Percentiles rank a stretch among this genome's conserved stretches.
phyloP scores from a whole-genome alignment of 1,284 basidiomycete genomes.

The Sporisorium sorghi region DNA sequence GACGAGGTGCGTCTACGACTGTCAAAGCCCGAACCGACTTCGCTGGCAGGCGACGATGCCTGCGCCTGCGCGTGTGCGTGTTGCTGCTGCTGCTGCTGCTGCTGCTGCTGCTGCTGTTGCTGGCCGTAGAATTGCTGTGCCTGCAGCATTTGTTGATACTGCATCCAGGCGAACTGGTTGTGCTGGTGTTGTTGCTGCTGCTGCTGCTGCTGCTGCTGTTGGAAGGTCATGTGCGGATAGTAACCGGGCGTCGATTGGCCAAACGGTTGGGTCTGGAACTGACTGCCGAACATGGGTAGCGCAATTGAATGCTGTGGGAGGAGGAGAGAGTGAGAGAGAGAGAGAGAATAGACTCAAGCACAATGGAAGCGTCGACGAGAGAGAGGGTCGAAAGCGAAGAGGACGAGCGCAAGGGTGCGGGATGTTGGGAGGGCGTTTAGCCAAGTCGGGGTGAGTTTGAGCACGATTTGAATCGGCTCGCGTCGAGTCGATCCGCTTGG shows the following conservation, averaged over 20 bases:
- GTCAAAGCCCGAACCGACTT: constrained; percentile 28
- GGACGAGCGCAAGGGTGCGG: neutral
- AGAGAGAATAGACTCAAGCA: neutral
- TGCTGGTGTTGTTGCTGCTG: constrained; percentile 41
- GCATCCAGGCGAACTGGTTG: constrained; percentile 58
- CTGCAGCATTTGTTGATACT: constrained; percentile 63
- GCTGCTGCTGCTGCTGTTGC: constrained; percentile 43
- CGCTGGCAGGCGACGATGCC: constrained; percentile 26
- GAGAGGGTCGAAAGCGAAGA: neutral
- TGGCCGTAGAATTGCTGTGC: constrained; percentile 50
- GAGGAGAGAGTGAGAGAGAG: neutral
- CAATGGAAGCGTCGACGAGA: constrained; percentile 1
- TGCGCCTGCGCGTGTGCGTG: constrained; percentile 6
- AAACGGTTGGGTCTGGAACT: constrained; percentile 54
- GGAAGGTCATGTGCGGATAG: constrained; percentile 45
- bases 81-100: too few relatives aligned
- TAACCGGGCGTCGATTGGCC: constrained; percentile 56
- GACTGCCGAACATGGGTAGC: constrained; percentile 48
- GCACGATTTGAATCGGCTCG: neutral
- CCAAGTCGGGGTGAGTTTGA: constrained; percentile 8
- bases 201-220: constrained; percentile 45
- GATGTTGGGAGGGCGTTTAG: constrained; percentile 1
- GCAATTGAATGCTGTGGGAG: neutral
- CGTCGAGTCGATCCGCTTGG: constrained; percentile 3
- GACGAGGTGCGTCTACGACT: constrained; percentile 59